Percentiles rank a stretch among this genome's conserved stretches.
Evolutionary conservation across 257 asterid genomes (phyloP).

Genomic region (Marsdenia floribunda): DNA sequence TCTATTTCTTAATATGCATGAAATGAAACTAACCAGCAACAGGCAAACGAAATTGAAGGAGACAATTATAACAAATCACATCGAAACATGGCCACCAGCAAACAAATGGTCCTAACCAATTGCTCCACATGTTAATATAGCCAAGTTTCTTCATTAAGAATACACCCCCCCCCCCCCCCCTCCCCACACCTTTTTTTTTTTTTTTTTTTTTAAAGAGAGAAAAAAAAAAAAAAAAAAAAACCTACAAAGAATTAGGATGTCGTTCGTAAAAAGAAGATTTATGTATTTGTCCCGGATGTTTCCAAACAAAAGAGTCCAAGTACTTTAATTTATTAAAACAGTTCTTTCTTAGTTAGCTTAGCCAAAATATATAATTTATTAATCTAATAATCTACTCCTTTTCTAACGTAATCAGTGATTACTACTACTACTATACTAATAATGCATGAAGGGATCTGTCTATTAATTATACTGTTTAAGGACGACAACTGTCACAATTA

Average conservation of each 20-base stretch:
- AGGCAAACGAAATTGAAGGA: neutral
- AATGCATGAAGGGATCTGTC: conserved; percentile 6
- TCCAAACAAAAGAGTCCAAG: conserved; percentile 1
- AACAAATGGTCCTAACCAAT: neutral
- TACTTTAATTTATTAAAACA: neutral
- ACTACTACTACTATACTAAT: neutral
- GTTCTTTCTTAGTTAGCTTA: neutral
- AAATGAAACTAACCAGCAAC: no score
- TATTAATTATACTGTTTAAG: neutral
- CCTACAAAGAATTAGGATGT: neutral
- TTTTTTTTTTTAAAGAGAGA: no score
- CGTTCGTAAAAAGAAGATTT: no score
- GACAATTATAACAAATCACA: neutral
- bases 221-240: neutral
- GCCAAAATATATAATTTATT: neutral
- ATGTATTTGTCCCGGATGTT: neutral
- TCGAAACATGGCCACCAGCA: neutral
- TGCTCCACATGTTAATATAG: neutral
- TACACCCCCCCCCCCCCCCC: neutral
- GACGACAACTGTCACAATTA: conserved; percentile 8
- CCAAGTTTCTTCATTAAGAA: neutral
- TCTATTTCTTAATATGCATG: no score
- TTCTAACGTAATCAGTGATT: neutral
- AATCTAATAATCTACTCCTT: neutral
- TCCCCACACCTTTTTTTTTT: no score